Evolutionary conservation across 495 filamentous ascomycete species (phyloP), one percentile per base, ranked within the genome.

Genomic region (Daldinia vernicosa): DNA sequence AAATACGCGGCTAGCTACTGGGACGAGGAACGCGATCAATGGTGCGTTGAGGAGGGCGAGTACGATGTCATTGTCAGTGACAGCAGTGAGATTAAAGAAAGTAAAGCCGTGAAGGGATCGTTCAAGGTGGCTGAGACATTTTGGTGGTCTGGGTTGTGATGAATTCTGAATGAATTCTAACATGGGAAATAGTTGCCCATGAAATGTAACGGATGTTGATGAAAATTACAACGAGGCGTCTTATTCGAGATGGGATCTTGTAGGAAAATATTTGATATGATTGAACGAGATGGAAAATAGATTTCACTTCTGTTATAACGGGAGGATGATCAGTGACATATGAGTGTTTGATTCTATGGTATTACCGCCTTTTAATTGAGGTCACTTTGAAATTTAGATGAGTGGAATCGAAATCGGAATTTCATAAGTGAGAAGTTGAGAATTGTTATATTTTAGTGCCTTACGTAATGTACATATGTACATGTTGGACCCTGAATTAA

Each of bases 1-100:
- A 90, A 88, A 74, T 83, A 89, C 27, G 87, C 90, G 0, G 85
- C 86, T 0, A 87, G 88, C 61, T 93, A 90, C 80, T 92, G 87
- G 85, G 90, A 93, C 71, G 90, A 92, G 77, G 80, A 86, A 52
- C 81, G 89, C 7, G 83, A 85, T 28, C 81, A 88, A 59, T 93
- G 89, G 89, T 85, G 89, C 32, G 84, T 83, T 2, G 91, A 92
- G 78, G 84, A 86, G 76, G 91, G 90, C 12, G 76, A 74, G 6
- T 93, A 91, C 76, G 80, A 84, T 43, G 82, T 92, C 28, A 69
- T 86, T 45, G 84, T 91, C 40, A 77, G 77, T 35, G 71, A 76
- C 50, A 87, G 83, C 15, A 90, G 89, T 37, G 86, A 81, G 22
- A 80, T 74, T 11, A 66, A 63, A 26, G 66, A 80, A 0, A 75